Percentiles rank a stretch among this genome's conserved stretches.
Conservation (phyloP, 805 yeast genomes). For the Kockiozyma suomiensis region DNA sequence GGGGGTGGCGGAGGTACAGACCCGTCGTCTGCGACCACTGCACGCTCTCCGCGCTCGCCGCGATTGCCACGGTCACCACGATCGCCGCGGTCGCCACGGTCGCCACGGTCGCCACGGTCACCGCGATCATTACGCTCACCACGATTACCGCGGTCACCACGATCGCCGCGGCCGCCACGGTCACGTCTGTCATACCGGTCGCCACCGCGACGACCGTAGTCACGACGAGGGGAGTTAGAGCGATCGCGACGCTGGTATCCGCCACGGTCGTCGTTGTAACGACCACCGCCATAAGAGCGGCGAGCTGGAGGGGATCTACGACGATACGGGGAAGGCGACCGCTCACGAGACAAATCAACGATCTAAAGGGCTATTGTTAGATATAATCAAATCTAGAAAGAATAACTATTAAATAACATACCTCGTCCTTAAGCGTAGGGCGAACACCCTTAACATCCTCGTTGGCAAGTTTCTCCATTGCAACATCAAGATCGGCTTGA, state of each 20-base stretch:
- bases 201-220: slow-evolving; percentile 33
- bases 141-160: no score
- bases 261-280: slow-evolving; percentile 22
- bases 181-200: slow-evolving; percentile 26
- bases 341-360: slow-evolving; percentile 35
- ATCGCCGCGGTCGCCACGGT: slow-evolving; percentile 26
- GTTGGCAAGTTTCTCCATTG: slow-evolving; percentile 70
- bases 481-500: slow-evolving; percentile 71
- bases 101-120: slow-evolving; percentile 24
- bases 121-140: slow-evolving; percentile 34
- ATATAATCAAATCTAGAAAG: neutral
- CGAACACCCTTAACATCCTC: slow-evolving; percentile 69
- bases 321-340: slow-evolving; percentile 34
- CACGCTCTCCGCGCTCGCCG: slow-evolving; percentile 25
- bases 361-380: neutral
- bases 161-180: slow-evolving; percentile 26
- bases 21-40: slow-evolving; percentile 30
- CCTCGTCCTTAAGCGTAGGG: slow-evolving; percentile 75
- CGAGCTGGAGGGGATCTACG: slow-evolving; percentile 32
- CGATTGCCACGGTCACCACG: slow-evolving; percentile 29
- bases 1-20: slow-evolving; percentile 30
- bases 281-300: slow-evolving; percentile 32
- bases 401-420: slow-evolving; percentile 35
- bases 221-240: slow-evolving; percentile 30
- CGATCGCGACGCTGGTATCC: slow-evolving; percentile 26